Evolutionary conservation across 2,329 filamentous ascomycete genomes (phyloP).

Genomic region (Calonectria hawksworthii): DNA sequence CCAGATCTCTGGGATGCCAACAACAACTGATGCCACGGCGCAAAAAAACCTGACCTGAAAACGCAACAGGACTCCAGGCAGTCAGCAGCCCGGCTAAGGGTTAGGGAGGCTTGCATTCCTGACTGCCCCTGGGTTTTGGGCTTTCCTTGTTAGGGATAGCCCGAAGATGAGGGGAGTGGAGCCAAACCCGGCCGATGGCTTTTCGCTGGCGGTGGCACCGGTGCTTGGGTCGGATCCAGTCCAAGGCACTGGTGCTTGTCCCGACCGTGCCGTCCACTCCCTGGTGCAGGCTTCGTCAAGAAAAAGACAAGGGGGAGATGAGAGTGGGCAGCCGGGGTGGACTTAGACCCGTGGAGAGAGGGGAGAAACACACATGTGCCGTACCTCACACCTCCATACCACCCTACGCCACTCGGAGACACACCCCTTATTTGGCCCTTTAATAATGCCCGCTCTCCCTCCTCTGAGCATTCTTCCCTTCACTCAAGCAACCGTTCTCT

Average conservation of each 20-base stretch:
- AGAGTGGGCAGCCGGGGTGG: neutral
- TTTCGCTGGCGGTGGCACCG: conserved; percentile 35
- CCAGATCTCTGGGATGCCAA: neutral
- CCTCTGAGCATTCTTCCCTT: conserved; percentile 28
- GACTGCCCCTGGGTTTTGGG: neutral
- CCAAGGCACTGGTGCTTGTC: conserved; percentile 17
- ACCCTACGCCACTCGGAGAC: conserved; percentile 16
- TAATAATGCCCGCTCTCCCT: conserved; percentile 47
- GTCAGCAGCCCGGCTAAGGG: neutral
- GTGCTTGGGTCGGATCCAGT: conserved; percentile 20
- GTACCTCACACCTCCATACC: conserved; percentile 17
- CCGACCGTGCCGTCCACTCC: conserved; percentile 26
- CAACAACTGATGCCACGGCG: neutral
- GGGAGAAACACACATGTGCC: conserved; percentile 6
- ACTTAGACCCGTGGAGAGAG: conserved; percentile 9
- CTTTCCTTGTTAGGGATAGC: conserved; percentile 21
- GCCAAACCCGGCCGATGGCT: conserved; percentile 1
- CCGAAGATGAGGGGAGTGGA: neutral
- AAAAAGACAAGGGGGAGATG: conserved; percentile 17
- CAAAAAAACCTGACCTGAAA: neutral
- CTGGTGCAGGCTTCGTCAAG: conserved; percentile 9
- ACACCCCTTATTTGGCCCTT: conserved; percentile 43
- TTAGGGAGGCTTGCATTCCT: conserved; percentile 13
- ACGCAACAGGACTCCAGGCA: neutral
- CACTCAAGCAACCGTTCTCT: conserved; percentile 29